phyloP scores from a whole-genome alignment of 73 alveolate genomes.

The Paramecium pentaurelia region DNA sequence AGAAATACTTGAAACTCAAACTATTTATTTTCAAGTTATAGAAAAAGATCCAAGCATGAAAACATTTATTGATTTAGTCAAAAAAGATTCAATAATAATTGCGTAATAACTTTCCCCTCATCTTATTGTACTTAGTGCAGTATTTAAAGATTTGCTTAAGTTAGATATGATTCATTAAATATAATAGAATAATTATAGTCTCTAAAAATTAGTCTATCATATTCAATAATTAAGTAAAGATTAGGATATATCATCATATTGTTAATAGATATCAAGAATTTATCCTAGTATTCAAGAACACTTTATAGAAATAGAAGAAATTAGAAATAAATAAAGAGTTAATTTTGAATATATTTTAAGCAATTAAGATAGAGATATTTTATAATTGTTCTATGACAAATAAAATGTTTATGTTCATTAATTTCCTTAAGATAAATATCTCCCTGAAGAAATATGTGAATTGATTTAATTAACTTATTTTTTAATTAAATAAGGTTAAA shows the following conservation, averaged over 20 bases:
- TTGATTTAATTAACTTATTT: background rate
- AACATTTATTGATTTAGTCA: background rate
- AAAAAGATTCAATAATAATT: background rate
- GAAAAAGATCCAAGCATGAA: background rate
- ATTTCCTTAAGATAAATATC: background rate
- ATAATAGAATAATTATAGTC: background rate
- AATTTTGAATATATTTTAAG: background rate
- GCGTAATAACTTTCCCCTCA: background rate
- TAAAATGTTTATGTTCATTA: background rate
- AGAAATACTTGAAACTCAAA: background rate
- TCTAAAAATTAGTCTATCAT: background rate
- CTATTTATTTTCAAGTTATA: background rate
- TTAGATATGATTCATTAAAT: background rate
- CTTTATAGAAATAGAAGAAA: background rate
- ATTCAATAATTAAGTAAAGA: background rate
- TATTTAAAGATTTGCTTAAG: background rate
- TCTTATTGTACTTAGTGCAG: background rate
- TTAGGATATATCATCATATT: background rate
- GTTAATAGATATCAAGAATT: background rate
- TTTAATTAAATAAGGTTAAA: background rate
- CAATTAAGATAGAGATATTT: background rate
- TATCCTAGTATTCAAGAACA: background rate
- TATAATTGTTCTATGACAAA: background rate
- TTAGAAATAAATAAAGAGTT: background rate
- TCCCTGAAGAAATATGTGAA: background rate